Evolutionary conservation across 441 rosid genomes (phyloP), one percentile per base, ranked within the genome.

Genomic region (Croton laevigatus): DNA sequence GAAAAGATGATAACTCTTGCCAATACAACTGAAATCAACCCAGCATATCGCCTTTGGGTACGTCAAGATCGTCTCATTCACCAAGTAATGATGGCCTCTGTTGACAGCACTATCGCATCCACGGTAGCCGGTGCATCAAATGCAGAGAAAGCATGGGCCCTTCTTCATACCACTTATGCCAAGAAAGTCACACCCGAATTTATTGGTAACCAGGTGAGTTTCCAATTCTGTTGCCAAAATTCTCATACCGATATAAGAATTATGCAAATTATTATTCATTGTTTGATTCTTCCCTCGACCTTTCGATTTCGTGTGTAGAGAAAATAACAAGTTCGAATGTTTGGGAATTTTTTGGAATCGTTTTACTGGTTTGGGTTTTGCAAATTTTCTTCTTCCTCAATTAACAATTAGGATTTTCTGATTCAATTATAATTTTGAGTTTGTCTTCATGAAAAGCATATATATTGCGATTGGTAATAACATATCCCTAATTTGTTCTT

Each of bases 151-250:
- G 51, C 51, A 46, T 46, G 51, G 51, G 3, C 51, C 1, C 1
- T 1, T 46, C 51, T 46, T 46, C 51, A 46, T 11, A 46, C 1
- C 51, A 46, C 51, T 4, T 46, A 46, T 46, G 51, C 51, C 16
- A 46, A 46, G 13, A 46, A 46, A 46, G 51, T 46, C 51, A 46
- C 51, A 46, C 51, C 2, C 51, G 51, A 0, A 46, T 46, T 46
- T 46, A 46, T 46, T n/a, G n/a, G n/a, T 59, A n/a, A 38, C 8
- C 48, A 13, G 70, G 70, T 66, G 20, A 52, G 70, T 8, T 66
- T 38, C 60, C 17, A 34, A 38, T 66, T 53, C 60, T 12, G 6
- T 36, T 3, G 5, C 8, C 59, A 14, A 23, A 48, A 14, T 64
- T 38, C 19, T n/a, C n/a, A n/a, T n/a, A n/a, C n/a, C n/a, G n/a